Base-by-base conservation (phyloP, 2,329 filamentous ascomycete species). In the Geoglossum cookeanum region DNA sequence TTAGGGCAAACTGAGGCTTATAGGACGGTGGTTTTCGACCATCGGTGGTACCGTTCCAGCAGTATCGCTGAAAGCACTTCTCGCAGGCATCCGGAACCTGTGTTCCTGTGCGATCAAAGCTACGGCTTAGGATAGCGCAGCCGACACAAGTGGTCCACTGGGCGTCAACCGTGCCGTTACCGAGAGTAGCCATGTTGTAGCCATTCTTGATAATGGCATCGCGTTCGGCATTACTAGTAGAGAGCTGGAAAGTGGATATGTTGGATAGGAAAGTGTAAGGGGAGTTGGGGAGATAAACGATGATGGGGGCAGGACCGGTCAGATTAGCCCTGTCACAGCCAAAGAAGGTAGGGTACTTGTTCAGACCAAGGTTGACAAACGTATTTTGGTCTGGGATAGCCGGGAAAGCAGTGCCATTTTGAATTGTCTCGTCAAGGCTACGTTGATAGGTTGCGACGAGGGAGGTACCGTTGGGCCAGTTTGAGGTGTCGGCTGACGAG, bases 221-320 rank as follows among this genome's bases (percentile, higher is more conserved):
- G 61, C 91, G 85, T 70, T 87, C 70, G 0, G 66, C 69, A 63
- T 79, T 70, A 39, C 77, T 74, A 75, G 90, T 87, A 45, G 70
- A 69, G 42, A 81, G 73, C 59, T 81, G 75, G 68, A 85, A 91
- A 54, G 91, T 96, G 1, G 84, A 85, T 5, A 84, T 77, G 72
- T 97, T 97, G 68, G 83, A 85, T 61, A 76, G 71, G 66, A 78
- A 79, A 52, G 83, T 78, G 71, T 94, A 95, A 0, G 89, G 90
- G 27, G 83, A 76, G 66, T 92, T 94, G 58, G 92, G 87, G 51
- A 97, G 69, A 72, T 98, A 98, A 61, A 95, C 86, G 60, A 95
- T 73, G 1, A 95, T 70, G 0, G 89, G 88, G 0, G 78, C 70
- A 27, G 70, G 64, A 8, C 70, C 69, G 0, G 80, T 81, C 54